These are phyloP conservation scores for Coemansia sp. DNA, from an alignment of 192 early-diverging fungal species.

Conservation along the genomic window DNA sequence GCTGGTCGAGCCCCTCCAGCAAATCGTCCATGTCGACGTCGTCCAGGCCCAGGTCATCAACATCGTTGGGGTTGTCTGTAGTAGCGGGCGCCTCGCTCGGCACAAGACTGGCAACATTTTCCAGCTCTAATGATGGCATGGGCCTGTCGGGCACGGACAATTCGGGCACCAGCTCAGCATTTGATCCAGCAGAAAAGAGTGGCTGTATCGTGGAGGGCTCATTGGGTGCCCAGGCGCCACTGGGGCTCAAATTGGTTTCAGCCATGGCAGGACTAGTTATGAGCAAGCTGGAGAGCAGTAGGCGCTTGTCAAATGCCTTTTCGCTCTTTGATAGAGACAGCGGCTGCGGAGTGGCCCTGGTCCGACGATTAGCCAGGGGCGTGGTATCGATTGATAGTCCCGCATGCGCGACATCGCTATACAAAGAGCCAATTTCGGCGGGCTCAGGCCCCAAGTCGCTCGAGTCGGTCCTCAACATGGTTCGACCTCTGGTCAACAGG, in stretches of 20 bases:
- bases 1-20: constrained; percentile 15
- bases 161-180: not conserved
- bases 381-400: constrained; percentile 11
- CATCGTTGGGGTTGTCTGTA: not conserved
- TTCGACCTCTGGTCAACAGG: not conserved
- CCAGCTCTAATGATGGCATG: not conserved
- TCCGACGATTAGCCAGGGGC: constrained; percentile 20
- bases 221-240: not conserved
- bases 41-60: constrained; percentile 23
- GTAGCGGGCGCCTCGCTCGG: not conserved
- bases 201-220: not conserved
- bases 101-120: not conserved
- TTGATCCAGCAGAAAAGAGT: not conserved
- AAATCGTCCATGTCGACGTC: constrained; percentile 32
- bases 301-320: constrained; percentile 28
- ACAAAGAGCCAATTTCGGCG: not conserved
- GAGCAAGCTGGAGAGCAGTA: constrained; percentile 35
- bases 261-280: not conserved
- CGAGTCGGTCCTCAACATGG: not conserved
- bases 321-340: constrained; percentile 29
- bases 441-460: constrained; percentile 16
- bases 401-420: not conserved
- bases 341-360: constrained; percentile 19
- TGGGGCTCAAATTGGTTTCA: not conserved
- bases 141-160: not conserved